Evolutionary conservation across 345 rosid species (phyloP).

Genomic region (Salix caprea): DNA sequence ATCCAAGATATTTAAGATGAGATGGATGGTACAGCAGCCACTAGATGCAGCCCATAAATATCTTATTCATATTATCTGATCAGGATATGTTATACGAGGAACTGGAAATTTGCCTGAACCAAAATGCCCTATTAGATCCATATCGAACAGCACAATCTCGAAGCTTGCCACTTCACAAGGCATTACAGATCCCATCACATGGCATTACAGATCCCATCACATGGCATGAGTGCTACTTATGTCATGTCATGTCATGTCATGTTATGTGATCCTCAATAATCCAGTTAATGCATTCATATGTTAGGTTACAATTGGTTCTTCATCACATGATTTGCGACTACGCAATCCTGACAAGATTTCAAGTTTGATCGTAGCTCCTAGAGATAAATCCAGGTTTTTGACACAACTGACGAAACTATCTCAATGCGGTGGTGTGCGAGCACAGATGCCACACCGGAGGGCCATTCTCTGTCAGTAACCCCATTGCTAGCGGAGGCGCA

Average conservation of each 20-base stretch:
- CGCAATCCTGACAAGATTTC: neutral
- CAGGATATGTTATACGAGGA: neutral
- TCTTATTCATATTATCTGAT: neutral
- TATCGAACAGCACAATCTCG: neutral
- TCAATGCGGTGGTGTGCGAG: neutral
- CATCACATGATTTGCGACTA: neutral
- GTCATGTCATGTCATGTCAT: too few species aligned
- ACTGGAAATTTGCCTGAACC: neutral
- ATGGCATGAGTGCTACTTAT: too few species aligned
- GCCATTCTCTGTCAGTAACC: slow-evolving; percentile 79
- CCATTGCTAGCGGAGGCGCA: slow-evolving; percentile 93
- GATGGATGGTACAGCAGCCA: neutral
- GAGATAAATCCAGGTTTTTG: neutral
- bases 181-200: neutral
- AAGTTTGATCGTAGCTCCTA: neutral
- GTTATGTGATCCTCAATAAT: neutral
- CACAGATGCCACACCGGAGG: slow-evolving; percentile 86
- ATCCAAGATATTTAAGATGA: neutral
- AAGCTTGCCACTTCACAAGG: neutral
- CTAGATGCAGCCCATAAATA: neutral
- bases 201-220: neutral
- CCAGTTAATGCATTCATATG: neutral
- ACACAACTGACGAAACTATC: neutral
- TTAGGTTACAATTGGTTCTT: neutral
- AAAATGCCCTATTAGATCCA: neutral